Evolutionary conservation across 2,329 filamentous ascomycete genomes (phyloP).

Genomic region (Monilinia aucupariae): DNA sequence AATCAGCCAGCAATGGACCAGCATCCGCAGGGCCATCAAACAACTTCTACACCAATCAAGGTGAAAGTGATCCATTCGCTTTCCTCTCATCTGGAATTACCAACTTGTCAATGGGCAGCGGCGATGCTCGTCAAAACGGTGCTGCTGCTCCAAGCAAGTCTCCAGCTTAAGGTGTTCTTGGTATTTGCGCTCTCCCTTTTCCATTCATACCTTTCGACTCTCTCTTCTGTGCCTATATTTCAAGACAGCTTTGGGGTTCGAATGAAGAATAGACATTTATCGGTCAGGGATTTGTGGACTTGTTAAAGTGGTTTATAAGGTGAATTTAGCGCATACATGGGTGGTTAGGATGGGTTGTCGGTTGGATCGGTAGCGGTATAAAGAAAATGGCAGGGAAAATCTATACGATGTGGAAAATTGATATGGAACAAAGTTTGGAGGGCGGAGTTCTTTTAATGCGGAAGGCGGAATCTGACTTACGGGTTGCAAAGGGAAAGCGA

Average conservation of each 20-base stretch:
- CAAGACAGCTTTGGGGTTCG: conserved; percentile 34
- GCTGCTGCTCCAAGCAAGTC: conserved; percentile 37
- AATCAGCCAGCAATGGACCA: conserved; percentile 76
- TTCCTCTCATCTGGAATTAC: conserved; percentile 72
- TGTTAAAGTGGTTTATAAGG: conserved; percentile 30
- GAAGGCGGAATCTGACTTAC: conserved; percentile 30
- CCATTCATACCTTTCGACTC: conserved; percentile 30
- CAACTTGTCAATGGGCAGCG: conserved; percentile 64
- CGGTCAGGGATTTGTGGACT: conserved; percentile 30
- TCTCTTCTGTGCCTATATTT: conserved; percentile 34
- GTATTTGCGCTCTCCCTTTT: conserved; percentile 28
- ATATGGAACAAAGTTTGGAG: conserved; percentile 25
- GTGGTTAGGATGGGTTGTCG: conserved; percentile 24
- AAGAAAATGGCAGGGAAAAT: conserved; percentile 31
- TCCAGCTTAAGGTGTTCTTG: conserved; percentile 30
- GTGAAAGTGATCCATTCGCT: conserved; percentile 70
- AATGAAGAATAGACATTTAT: conserved; percentile 33
- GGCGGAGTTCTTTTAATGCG: conserved; percentile 37
- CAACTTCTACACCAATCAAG: conserved; percentile 57
- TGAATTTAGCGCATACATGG: conserved; percentile 21
- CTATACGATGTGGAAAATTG: conserved; percentile 29
- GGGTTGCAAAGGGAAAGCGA: conserved; percentile 20
- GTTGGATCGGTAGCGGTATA: conserved; percentile 28
- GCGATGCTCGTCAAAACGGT: conserved; percentile 59
- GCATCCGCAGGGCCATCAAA: conserved; percentile 70